These are phyloP conservation scores for Tetradesmus obliquus DNA, from an alignment of 139 green algal genomes.

Conservation along the genomic window DNA sequence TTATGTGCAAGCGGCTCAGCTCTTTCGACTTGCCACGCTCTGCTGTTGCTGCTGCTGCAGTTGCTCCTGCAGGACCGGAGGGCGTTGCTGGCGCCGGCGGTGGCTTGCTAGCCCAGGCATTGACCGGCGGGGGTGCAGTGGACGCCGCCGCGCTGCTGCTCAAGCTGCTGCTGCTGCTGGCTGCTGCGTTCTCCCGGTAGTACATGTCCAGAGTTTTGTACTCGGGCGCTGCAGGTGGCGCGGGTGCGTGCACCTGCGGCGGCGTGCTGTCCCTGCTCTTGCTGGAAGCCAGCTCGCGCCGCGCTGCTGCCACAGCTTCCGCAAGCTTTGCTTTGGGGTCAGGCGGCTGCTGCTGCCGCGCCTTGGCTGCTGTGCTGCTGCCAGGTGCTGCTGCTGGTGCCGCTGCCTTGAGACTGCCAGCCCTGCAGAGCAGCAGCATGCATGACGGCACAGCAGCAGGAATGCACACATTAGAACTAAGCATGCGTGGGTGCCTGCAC, in stretches of 20 bases:
- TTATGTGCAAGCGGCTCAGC: not conserved
- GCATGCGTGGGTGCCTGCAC: no score
- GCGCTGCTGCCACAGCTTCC: conserved; percentile 49
- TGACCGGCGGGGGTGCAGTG: not conserved
- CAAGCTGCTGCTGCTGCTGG: conserved; percentile 31
- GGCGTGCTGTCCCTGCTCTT: conserved; percentile 15
- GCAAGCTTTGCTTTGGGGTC: conserved; percentile 54
- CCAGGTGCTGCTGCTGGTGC: conserved; percentile 7
- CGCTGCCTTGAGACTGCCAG: not conserved
- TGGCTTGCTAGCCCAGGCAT: conserved; percentile 30
- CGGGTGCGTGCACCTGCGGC: not conserved
- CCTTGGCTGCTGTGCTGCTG: conserved; percentile 7
- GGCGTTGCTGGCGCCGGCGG: not conserved
- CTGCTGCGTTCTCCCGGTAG: conserved; percentile 30
- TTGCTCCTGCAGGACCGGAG: not conserved
- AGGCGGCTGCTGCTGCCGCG: conserved; percentile 11
- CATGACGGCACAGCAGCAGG: not conserved
- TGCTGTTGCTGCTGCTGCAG: conserved; percentile 17
- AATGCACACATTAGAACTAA: not conserved
- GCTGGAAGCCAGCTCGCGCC: conserved; percentile 52
- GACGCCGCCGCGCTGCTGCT: not conserved
- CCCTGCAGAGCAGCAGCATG: not conserved
- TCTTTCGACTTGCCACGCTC: not conserved
- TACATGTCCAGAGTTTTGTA: conserved; percentile 43
- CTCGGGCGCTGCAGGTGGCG: conserved; percentile 20